phyloP scores from a whole-genome alignment of 2,329 filamentous ascomycete species.

The Claviceps purpurea region DNA sequence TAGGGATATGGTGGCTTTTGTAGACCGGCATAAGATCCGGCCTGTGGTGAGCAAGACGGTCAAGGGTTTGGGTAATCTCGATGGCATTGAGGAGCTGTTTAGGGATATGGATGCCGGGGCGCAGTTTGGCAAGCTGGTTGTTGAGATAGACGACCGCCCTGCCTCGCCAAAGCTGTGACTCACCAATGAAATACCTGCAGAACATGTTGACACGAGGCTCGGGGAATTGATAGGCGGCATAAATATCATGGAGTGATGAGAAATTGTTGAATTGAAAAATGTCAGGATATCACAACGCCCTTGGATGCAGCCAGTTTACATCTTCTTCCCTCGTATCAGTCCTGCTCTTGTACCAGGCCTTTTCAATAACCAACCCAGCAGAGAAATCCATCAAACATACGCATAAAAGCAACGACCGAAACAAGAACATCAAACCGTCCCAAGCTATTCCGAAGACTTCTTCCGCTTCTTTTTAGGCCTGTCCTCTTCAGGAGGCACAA shows the following conservation, averaged over 20 bases:
- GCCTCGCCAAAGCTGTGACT: conserved; percentile 26
- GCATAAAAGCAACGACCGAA: not conserved
- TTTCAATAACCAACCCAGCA: not conserved
- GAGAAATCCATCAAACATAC: not conserved
- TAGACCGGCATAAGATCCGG: conserved; percentile 55
- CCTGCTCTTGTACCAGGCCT: not conserved
- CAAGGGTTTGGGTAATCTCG: conserved; percentile 59
- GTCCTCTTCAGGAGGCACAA: conserved; percentile 71
- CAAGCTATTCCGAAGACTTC: conserved; percentile 28
- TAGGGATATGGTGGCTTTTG: conserved; percentile 77
- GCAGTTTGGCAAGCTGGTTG: conserved; percentile 88
- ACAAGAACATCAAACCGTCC: not conserved
- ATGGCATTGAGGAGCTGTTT: conserved; percentile 72
- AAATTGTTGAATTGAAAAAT: not conserved
- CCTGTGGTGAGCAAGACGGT: conserved; percentile 67
- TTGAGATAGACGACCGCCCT: conserved; percentile 44
- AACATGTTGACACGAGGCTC: not conserved
- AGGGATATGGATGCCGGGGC: conserved; percentile 73
- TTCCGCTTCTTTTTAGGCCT: conserved; percentile 52
- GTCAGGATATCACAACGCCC: conserved; percentile 7
- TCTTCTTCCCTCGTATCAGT: not conserved
- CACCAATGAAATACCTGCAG: not conserved
- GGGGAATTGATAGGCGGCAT: not conserved
- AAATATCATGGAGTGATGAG: too few species aligned
- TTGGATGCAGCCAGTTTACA: conserved; percentile 3